Conservation (phyloP, 2,329 filamentous ascomycete species). For the Penicillium sp. region DNA sequence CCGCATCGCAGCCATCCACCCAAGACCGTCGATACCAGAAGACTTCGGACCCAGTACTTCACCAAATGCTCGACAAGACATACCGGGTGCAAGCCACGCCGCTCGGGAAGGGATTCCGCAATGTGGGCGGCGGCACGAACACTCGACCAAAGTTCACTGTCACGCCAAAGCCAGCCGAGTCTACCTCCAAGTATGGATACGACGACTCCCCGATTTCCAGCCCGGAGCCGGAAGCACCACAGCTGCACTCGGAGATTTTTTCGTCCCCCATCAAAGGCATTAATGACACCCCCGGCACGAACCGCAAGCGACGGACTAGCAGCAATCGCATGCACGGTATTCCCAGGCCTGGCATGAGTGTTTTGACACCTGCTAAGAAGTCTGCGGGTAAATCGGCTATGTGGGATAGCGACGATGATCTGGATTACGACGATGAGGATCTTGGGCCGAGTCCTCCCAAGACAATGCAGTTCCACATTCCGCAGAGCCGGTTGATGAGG, state of each 20-base stretch:
- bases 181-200: constrained; percentile 26
- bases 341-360: constrained; percentile 75
- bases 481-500: constrained; percentile 48
- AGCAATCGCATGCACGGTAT: constrained; percentile 41
- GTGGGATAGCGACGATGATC: constrained; percentile 74
- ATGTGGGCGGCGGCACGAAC: constrained; percentile 16
- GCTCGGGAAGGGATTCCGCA: constrained; percentile 53
- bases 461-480: constrained; percentile 54
- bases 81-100: constrained; percentile 93
- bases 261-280: constrained; percentile 62
- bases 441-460: constrained; percentile 85
- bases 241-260: constrained; percentile 82
- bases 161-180: constrained; percentile 29
- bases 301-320: constrained; percentile 43
- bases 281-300: constrained; percentile 35
- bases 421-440: constrained; percentile 51
- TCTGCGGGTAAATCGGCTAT: constrained; percentile 38
- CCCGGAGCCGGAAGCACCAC: constrained; percentile 75
- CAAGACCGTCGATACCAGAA: constrained; percentile 37
- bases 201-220: constrained; percentile 62
- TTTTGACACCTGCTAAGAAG: constrained; percentile 67
- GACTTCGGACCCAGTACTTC: constrained; percentile 70
- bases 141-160: constrained; percentile 31
- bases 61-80: constrained; percentile 91
- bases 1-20: constrained; percentile 42